Conservation (phyloP, 2,329 filamentous ascomycete species). For the Celoporthe dispersa region DNA sequence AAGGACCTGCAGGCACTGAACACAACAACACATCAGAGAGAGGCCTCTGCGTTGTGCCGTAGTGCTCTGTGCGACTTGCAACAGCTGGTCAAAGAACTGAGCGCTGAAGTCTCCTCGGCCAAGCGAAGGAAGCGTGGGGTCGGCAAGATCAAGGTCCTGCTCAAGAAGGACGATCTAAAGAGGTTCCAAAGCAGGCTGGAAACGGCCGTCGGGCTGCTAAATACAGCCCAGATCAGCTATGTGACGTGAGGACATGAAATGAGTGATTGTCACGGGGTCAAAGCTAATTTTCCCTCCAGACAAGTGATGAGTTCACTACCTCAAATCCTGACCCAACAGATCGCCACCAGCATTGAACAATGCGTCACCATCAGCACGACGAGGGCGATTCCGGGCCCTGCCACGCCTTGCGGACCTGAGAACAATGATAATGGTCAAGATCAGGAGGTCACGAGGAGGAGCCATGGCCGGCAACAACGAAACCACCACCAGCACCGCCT, state of each 20-base stretch:
- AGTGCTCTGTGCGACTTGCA: constrained; percentile 32
- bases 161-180: constrained; percentile 12
- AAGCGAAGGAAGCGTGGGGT: neutral
- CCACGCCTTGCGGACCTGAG: neutral
- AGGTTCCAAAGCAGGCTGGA: constrained; percentile 7
- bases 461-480: neutral
- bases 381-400: neutral
- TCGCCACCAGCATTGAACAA: neutral
- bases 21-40: constrained; percentile 20
- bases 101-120: neutral
- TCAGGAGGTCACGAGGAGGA: neutral
- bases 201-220: neutral
- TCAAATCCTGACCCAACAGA: neutral
- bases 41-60: constrained; percentile 32
- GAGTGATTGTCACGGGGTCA: neutral
- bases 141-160: constrained; percentile 7
- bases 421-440: neutral
- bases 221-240: neutral
- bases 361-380: neutral
- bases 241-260: neutral
- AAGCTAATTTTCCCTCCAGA: neutral
- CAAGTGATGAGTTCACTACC: neutral
- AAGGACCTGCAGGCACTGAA: constrained; percentile 23
- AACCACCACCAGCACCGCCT: neutral
- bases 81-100: constrained; percentile 31